Percentiles rank a stretch among this genome's conserved stretches.
Conservation (phyloP, 2,329 filamentous ascomycete species). For the Aschersonia sp. region DNA sequence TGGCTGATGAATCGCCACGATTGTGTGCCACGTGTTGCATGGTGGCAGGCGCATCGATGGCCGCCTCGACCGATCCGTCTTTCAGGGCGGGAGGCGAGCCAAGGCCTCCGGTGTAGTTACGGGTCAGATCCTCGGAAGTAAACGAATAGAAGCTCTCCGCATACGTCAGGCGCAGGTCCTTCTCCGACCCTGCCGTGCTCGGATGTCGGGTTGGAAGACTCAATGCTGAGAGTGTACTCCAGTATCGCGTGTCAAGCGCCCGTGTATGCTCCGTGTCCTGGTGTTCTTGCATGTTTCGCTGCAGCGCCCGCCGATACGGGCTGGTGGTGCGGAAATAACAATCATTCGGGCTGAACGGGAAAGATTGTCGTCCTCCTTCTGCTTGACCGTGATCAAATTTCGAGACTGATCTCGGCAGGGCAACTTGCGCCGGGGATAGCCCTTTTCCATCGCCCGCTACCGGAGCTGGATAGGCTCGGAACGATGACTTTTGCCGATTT, state of each 20-base stretch:
- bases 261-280: conserved; percentile 11
- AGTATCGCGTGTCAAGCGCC: conserved; percentile 20
- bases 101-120: neutral
- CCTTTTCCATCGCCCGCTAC: conserved; percentile 4
- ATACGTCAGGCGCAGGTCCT: conserved; percentile 21
- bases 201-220: conserved; percentile 24
- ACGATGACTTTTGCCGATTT: neutral
- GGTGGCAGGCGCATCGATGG: neutral
- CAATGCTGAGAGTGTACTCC: conserved; percentile 23
- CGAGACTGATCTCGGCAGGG: neutral
- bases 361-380: conserved; percentile 32
- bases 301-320: conserved; percentile 38
- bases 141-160: conserved; percentile 36
- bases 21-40: conserved; percentile 8
- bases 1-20: conserved; percentile 24
- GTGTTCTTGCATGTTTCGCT: conserved; percentile 26
- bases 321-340: conserved; percentile 40
- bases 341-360: conserved; percentile 31
- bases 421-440: conserved; percentile 3
- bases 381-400: conserved; percentile 16
- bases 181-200: conserved; percentile 24
- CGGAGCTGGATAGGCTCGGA: conserved; percentile 5
- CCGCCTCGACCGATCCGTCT: neutral
- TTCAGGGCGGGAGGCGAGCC: neutral
- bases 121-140: conserved; percentile 10